Evolutionary conservation across 768 basidiomycete species (phyloP).

Genomic region (Daedalea quercina): DNA sequence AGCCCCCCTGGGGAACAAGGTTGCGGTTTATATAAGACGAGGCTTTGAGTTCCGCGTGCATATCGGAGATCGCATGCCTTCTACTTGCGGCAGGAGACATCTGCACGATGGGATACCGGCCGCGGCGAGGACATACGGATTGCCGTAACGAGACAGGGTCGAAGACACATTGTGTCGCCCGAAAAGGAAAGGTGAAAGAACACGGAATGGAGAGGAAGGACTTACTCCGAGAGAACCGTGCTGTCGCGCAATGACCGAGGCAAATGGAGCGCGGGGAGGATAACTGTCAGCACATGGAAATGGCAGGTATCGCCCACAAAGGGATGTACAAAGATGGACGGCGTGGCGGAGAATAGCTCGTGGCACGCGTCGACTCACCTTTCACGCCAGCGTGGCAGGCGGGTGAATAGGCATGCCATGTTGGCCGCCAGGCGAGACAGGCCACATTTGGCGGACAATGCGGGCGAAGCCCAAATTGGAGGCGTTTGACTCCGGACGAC

Average conservation of each 20-base stretch:
- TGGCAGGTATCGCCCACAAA: not conserved
- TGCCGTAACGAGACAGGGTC: slow-evolving; percentile 17
- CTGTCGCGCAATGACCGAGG: not conserved
- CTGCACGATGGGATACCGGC: slow-evolving; percentile 13
- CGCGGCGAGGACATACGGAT: slow-evolving; percentile 23
- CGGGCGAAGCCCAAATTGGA: not conserved
- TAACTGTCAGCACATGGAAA: not conserved
- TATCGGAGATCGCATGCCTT: slow-evolving; percentile 19
- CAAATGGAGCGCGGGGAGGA: not conserved
- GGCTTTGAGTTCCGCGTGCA: slow-evolving; percentile 12
- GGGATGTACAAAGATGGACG: not conserved
- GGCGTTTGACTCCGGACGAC: not conserved
- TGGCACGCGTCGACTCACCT: not conserved
- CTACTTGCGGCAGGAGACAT: slow-evolving; percentile 10
- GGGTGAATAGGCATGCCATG: not conserved
- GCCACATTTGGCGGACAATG: not conserved
- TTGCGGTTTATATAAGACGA: slow-evolving; percentile 25
- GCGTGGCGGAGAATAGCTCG: not conserved
- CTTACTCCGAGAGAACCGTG: not conserved
- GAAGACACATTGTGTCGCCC: slow-evolving; percentile 15
- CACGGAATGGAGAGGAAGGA: not conserved
- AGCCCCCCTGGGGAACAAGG: slow-evolving; percentile 16
- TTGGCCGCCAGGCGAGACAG: not conserved
- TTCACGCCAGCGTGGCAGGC: not conserved
- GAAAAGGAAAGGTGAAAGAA: slow-evolving; percentile 23